Evolutionary conservation across 371 early-diverging fungal genomes (phyloP).

Genomic region (Apophysomyces sp.): DNA sequence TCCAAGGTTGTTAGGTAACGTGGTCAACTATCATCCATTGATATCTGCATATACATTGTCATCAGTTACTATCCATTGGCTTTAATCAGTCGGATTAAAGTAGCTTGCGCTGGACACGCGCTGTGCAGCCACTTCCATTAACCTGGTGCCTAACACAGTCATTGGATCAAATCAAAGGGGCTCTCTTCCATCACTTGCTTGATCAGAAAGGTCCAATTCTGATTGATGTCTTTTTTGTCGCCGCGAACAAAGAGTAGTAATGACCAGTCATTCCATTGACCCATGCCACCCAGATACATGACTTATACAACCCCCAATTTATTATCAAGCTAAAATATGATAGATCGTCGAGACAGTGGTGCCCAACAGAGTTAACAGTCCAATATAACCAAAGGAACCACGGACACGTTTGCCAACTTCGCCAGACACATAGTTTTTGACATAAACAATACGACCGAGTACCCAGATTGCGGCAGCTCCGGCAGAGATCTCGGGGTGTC

Average conservation of each 20-base stretch:
- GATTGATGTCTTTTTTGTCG: too few species aligned
- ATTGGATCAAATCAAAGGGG: too few species aligned
- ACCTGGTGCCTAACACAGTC: too few species aligned
- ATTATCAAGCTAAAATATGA: background rate
- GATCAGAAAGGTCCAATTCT: too few species aligned
- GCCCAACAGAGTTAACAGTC: conserved; percentile 43
- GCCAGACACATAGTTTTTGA: conserved; percentile 55
- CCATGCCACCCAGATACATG: background rate
- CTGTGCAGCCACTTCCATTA: too few species aligned
- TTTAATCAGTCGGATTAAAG: too few species aligned
- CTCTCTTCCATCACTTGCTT: too few species aligned
- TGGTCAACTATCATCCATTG: too few species aligned
- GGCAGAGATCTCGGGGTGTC: conserved; percentile 54
- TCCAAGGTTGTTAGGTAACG: background rate
- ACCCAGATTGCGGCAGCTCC: conserved; percentile 50
- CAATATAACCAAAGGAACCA: conserved; percentile 46
- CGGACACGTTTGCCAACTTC: conserved; percentile 47
- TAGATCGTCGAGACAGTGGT: conserved; percentile 26
- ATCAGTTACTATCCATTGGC: too few species aligned
- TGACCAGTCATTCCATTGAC: background rate
- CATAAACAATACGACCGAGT: conserved; percentile 48
- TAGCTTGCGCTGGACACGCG: too few species aligned
- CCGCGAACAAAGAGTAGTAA: too few species aligned
- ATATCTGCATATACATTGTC: too few species aligned
- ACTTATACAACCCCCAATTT: background rate